phyloP scores from a whole-genome alignment of 2,329 filamentous ascomycete species.

The Bipolaris oryzae region DNA sequence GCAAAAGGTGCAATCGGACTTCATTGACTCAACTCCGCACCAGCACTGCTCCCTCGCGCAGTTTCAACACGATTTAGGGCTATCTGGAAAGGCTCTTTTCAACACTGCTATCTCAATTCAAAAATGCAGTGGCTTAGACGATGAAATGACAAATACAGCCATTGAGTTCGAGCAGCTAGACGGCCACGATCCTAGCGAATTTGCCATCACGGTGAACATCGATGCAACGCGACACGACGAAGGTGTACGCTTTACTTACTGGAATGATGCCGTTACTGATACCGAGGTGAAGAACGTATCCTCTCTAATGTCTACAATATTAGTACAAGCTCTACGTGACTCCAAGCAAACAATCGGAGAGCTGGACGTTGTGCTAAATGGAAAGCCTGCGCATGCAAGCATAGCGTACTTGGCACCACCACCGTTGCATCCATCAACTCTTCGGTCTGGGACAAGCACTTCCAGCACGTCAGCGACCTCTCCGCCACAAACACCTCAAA shows the following conservation, averaged over 20 bases:
- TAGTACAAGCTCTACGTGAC: conserved; percentile 28
- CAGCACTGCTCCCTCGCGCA: conserved; percentile 51
- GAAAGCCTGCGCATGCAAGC: conserved; percentile 11
- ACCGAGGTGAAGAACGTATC: conserved; percentile 37
- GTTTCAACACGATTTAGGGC: conserved; percentile 54
- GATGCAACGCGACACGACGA: conserved; percentile 40
- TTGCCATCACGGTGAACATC: conserved; percentile 43
- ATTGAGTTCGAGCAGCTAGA: conserved; percentile 40
- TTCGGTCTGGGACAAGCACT: conserved; percentile 8
- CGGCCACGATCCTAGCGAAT: conserved; percentile 42
- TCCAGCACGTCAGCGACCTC: conserved; percentile 19
- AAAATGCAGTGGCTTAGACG: conserved; percentile 27
- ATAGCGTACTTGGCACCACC: conserved; percentile 7
- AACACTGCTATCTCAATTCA: conserved; percentile 54
- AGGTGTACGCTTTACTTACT: conserved; percentile 39
- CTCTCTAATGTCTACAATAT: conserved; percentile 33
- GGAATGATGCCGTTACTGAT: conserved; percentile 40
- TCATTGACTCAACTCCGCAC: conserved; percentile 40
- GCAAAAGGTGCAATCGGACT: conserved; percentile 38
- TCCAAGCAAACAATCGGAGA: conserved; percentile 35
- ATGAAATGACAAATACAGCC: conserved; percentile 2
- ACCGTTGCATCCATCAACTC: conserved; percentile 11
- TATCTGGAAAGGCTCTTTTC: conserved; percentile 50
- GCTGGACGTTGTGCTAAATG: conserved; percentile 27
- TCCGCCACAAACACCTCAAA: conserved; percentile 24